A percentile compares a stretch with the other conserved stretches of the same genome.
These are phyloP conservation scores for Bonnemaisonia californica DNA, from an alignment of 31 red algal species.

Conservation along the genomic window DNA sequence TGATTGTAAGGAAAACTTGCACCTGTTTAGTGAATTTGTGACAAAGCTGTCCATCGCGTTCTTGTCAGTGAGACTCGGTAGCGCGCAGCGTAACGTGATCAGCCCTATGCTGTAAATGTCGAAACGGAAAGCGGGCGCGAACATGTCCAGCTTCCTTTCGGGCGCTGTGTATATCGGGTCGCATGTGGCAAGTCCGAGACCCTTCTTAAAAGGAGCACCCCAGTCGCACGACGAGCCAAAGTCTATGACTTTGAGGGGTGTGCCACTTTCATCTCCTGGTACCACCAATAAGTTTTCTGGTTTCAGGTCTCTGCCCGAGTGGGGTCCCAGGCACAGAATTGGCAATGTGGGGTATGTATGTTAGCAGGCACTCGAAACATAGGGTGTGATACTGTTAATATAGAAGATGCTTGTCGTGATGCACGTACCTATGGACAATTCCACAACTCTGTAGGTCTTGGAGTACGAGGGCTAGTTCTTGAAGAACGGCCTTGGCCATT, in stretches of 20 bases:
- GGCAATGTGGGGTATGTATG: no score
- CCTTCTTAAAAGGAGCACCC: constrained; percentile 73
- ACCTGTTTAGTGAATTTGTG: constrained; percentile 20
- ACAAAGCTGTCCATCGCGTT: constrained; percentile 45
- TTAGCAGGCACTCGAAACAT: no score
- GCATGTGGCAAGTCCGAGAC: constrained; percentile 71
- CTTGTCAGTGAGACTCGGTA: constrained; percentile 63
- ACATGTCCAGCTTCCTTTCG: constrained; percentile 65
- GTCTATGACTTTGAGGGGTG: constrained; percentile 81
- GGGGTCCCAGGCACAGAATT: no score
- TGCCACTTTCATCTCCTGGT: constrained; percentile 27
- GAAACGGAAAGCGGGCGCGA: constrained; percentile 72
- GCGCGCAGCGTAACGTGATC: constrained; percentile 65
- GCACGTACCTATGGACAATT: constrained; percentile 71
- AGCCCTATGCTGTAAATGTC: constrained; percentile 89
- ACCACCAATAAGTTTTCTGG: constrained; percentile 72
- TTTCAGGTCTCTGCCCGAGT: constrained; percentile 61
- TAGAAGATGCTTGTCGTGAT: no score
- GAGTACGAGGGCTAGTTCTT: constrained; percentile 50
- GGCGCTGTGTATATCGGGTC: constrained; percentile 89
- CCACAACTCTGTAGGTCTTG: constrained; percentile 60
- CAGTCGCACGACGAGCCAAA: constrained; percentile 93
- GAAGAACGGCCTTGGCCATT: constrained; percentile 29
- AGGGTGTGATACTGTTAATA: no score
- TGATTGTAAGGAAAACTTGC: constrained; percentile 42